phyloP scores from a whole-genome alignment of 2,329 filamentous ascomycete genomes.

The Ophiostoma tasmaniense region DNA sequence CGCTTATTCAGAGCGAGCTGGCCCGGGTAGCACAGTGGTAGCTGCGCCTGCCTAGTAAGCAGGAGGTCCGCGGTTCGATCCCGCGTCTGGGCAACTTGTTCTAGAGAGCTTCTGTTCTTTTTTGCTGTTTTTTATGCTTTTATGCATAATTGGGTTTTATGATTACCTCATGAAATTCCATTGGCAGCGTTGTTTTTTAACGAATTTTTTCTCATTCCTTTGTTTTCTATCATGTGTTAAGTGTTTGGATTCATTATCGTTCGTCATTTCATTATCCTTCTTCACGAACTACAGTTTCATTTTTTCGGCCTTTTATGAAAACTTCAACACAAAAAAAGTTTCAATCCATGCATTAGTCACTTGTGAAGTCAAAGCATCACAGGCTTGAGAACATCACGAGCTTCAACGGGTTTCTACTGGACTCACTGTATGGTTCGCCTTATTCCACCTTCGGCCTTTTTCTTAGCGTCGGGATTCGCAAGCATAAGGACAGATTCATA shows the following conservation, averaged over 20 bases:
- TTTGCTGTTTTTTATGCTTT: not conserved
- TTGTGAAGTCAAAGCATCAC: not conserved
- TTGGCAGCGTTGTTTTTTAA: not conserved
- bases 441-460: not conserved
- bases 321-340: too few relatives aligned
- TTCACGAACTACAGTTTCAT: too few relatives aligned
- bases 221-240: too few relatives aligned
- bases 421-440: not conserved
- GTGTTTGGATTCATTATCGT: too few relatives aligned
- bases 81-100: slow-evolving; percentile 2
- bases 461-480: not conserved
- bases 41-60: slow-evolving; percentile 9
- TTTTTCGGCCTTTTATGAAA: too few relatives aligned
- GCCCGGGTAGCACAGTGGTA: slow-evolving; percentile 9
- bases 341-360: too few relatives aligned
- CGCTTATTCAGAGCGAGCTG: not conserved
- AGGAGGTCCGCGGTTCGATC: slow-evolving; percentile 9
- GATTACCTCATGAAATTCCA: too few relatives aligned
- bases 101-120: not conserved
- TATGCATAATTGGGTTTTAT: not conserved
- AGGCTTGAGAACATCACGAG: not conserved
- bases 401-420: not conserved
- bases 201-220: not conserved
- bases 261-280: too few relatives aligned
- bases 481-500: not conserved